These are phyloP conservation scores for Aquilaria malaccensis DNA, from an alignment of 345 rosid genomes.

Conservation along the genomic window DNA sequence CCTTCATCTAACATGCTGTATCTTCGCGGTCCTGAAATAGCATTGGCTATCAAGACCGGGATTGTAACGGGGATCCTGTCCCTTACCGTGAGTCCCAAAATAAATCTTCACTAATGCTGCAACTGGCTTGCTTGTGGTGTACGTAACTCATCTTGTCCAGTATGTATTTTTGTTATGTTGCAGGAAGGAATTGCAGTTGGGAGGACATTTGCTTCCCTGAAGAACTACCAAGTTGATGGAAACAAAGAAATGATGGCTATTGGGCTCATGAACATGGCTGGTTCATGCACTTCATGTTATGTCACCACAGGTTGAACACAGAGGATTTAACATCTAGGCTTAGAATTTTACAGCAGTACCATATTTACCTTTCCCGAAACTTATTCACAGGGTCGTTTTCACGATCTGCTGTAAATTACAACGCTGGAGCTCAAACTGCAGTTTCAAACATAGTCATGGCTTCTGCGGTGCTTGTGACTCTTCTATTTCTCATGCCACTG, in stretches of 20 bases:
- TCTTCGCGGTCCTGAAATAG: constrained; percentile 52
- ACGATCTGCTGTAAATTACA: constrained; percentile 87
- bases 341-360: no score
- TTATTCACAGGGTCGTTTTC: constrained; percentile 69
- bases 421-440: constrained; percentile 87
- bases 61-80: constrained; percentile 80
- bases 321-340: not conserved
- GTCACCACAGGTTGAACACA: constrained; percentile 63
- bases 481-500: constrained; percentile 88
- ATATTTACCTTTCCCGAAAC: no score
- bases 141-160: not conserved
- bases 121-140: not conserved
- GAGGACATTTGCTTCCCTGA: constrained; percentile 83
- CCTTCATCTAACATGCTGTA: constrained; percentile 77
- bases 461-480: constrained; percentile 75
- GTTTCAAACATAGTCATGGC: constrained; percentile 87
- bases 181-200: constrained; percentile 99
- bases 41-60: constrained; percentile 80
- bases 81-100: constrained; percentile 58
- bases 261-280: constrained; percentile 93
- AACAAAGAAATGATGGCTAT: constrained; percentile 99
- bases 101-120: not conserved
- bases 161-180: not conserved
- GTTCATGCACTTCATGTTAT: constrained; percentile 90
- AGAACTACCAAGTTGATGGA: constrained; percentile 89